phyloP scores from a whole-genome alignment of 495 filamentous ascomycete genomes.

The Cryomyces minteri region DNA sequence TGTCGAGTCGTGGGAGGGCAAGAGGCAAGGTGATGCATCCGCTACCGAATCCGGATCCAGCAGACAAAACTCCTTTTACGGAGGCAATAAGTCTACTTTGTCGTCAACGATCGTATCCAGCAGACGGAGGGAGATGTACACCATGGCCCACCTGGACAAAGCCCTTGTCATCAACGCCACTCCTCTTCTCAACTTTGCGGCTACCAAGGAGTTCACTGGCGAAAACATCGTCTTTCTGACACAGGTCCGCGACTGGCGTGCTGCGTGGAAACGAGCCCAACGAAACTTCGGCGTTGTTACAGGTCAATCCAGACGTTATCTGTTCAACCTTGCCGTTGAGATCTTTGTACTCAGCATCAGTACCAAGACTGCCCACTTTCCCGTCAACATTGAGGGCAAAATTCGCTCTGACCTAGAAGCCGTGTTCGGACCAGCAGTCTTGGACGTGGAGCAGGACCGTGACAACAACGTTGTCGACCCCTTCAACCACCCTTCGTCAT shows the following conservation, averaged over 20 bases:
- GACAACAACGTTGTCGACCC: neutral
- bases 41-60: neutral
- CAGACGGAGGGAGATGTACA: conserved; percentile 7
- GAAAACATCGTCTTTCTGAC: conserved; percentile 20
- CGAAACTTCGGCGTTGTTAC: neutral
- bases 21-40: neutral
- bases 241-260: conserved; percentile 16
- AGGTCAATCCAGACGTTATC: conserved; percentile 1
- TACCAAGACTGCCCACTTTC: conserved; percentile 14
- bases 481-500: neutral
- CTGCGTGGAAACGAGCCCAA: conserved; percentile 8
- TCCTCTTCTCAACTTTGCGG: conserved; percentile 15
- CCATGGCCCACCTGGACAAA: conserved; percentile 15
- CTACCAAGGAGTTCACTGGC: conserved; percentile 16
- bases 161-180: conserved; percentile 13
- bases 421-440: conserved; percentile 8
- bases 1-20: neutral
- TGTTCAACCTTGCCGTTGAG: conserved; percentile 13
- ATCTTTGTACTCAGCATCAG: conserved; percentile 18
- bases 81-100: conserved; percentile 1
- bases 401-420: conserved; percentile 8
- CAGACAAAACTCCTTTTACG: conserved; percentile 1
- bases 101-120: neutral
- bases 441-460: conserved; percentile 4
- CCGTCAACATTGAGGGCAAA: conserved; percentile 19